These are phyloP conservation scores for Colletotrichum spaethianum DNA, from an alignment of 2,329 filamentous ascomycete species.

Conservation along the genomic window DNA sequence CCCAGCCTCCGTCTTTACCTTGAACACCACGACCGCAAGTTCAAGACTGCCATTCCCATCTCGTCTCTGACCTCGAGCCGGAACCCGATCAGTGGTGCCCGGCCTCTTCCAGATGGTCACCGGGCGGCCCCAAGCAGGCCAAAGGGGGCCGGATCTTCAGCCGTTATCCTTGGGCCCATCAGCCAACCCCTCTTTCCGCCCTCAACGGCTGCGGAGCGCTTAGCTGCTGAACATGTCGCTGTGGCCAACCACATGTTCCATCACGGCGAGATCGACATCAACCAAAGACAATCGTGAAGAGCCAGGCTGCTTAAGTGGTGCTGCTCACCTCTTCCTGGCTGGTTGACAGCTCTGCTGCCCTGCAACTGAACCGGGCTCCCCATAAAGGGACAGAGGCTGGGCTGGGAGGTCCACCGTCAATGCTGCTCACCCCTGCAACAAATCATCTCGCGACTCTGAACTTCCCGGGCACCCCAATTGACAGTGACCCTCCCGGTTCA, in stretches of 20 bases:
- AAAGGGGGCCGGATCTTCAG: constrained; percentile 25
- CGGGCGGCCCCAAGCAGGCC: background rate
- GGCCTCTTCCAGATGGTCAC: constrained; percentile 14
- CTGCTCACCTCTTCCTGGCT: constrained; percentile 1
- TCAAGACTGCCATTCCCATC: background rate
- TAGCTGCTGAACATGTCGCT: background rate
- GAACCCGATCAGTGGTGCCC: background rate
- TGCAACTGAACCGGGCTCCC: constrained; percentile 21
- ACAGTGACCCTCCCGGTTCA: constrained; percentile 10
- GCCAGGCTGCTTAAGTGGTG: background rate
- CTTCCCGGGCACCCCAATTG: constrained; percentile 16
- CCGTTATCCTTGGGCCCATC: background rate
- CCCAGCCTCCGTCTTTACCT: background rate
- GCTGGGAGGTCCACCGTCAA: constrained; percentile 10
- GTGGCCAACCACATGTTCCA: constrained; percentile 8
- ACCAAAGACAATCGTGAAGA: constrained; percentile 9
- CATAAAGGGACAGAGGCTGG: background rate
- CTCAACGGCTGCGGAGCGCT: constrained; percentile 20
- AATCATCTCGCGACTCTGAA: constrained; percentile 12
- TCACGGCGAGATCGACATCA: constrained; percentile 13
- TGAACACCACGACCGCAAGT: background rate
- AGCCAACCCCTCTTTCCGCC: background rate
- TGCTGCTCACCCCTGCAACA: constrained; percentile 8
- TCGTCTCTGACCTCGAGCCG: background rate
- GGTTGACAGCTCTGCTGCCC: constrained; percentile 15